Evolutionary conservation across 2,329 filamentous ascomycete genomes (phyloP), one percentile per base, ranked within the genome.

Genomic region (Calonectria honghensis): DNA sequence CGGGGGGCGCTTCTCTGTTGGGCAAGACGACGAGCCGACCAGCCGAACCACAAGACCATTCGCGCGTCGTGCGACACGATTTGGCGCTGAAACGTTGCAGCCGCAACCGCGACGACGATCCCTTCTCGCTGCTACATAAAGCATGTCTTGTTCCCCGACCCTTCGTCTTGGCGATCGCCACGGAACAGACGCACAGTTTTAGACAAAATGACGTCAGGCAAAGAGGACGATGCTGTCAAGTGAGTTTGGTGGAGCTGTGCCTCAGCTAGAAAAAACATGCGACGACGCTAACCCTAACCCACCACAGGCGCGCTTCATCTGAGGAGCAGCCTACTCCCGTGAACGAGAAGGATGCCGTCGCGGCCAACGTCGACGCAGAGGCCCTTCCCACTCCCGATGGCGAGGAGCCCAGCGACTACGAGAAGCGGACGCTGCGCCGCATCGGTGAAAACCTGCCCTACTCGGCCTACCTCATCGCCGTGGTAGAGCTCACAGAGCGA

Each of bases 401-500:
- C 63, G 86, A 86, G 67, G 89, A 91, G 80, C 90, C 90, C 64
- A 91, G 84, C 31, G 85, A 89, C 2, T 84, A 88, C 24, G 90
- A 92, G 82, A 88, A 86, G 82, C 82, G 78, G 31, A 86, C 85
- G 5, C 83, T 91, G 68, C 88, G 88, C 63, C 89, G 90, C 76
- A 78, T 91, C 39, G 88, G 89, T 50, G 90, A 91, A 82, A 89
- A 87, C 74, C 83, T 91, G 64, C 90, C 90, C 16, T 76, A 87
- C 41, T 90, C 89, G 0, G 90, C 90, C 68, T 91, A 89, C 84
- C 84, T 91, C 68, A 89, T 92, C 39, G 90, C 90, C 37, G 77
- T 90, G 20, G 89, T 92, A 59, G 90, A 91, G 79, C 82, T 91
- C 51, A 85, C 83, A 2, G 90, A 92, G 81, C 89, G 91, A 69